Base-by-base conservation (phyloP, 2,329 filamentous ascomycete species). In the Trichoderma aggressivum region DNA sequence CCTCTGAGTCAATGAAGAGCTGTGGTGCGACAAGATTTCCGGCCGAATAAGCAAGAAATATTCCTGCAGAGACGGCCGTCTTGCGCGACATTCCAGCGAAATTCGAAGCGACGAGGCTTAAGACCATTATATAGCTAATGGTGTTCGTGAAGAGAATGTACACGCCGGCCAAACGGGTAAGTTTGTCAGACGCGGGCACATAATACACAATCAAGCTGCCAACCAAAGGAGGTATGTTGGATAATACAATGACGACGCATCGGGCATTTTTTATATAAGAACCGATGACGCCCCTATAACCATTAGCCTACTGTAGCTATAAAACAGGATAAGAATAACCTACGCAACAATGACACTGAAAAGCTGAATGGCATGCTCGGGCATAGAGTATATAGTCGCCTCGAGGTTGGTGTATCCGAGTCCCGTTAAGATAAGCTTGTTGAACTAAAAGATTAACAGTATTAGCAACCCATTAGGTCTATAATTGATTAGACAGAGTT, bases 361-460 rank as follows among this genome's bases (percentile, higher is more conserved):
- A 4, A 75, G 71, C 58, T 74, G 74, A 26, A 75, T 69, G 34
- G 73, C 72, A 32, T 75, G 70, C 39, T 61, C 60, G 1, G 61
- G 69, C 60, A 71, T 65, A 16, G 69, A 71, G 14, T 32, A 65
- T 32, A 71, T 65, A 16, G 61, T 66, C 12, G 60, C 61, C 39
- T 71, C 58, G 16, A 55, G 70, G 28, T 73, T 61, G 18, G 47
- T 64, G 32, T 73, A 73, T 10, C 72, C 72, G 7, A 73, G 30
- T n/a, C 73, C 72, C 5, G 62, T 71, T 8, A 72, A n/a, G 60
- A 74, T 69, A 12, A 74, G 58, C 36, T 74, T 74, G 36, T 59
- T 58, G 43, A 50, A 50, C 43, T 50, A 21, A 5, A 50, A 50
- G n/a, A 10, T 50, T 10, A 6, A 50, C 43, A 50, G 11, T 21